phyloP scores from a whole-genome alignment of 257 asterid genomes.

The Solanum chiquidenum region DNA sequence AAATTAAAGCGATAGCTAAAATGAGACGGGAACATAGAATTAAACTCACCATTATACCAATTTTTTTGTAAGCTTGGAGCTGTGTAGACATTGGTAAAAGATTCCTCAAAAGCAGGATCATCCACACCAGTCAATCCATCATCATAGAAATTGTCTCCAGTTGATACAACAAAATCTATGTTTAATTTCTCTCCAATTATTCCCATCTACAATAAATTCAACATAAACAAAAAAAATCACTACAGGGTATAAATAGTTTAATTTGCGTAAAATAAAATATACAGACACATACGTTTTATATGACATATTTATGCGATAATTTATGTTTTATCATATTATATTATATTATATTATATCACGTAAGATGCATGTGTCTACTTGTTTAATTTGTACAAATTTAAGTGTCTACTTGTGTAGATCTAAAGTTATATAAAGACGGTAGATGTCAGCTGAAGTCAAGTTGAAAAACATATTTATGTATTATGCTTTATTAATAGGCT shows the following conservation, averaged over 20 bases:
- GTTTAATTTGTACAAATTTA: too few relatives aligned
- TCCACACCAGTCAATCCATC: slow-evolving; percentile 34
- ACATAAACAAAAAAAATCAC: not conserved
- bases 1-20: not conserved
- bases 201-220: slow-evolving; percentile 44
- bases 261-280: too few relatives aligned
- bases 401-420: accelerated
- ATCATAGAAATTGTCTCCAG: slow-evolving; percentile 65
- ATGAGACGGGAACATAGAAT: accelerated
- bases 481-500: too few relatives aligned
- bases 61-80: slow-evolving; percentile 41
- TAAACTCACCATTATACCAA: slow-evolving; percentile 48
- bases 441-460: too few relatives aligned
- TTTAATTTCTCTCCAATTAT: slow-evolving; percentile 26
- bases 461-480: too few relatives aligned
- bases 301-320: accelerated
- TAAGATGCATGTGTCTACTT: too few relatives aligned
- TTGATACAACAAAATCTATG: slow-evolving; percentile 47
- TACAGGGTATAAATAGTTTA: too few relatives aligned
- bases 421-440: too few relatives aligned
- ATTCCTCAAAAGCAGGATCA: slow-evolving; percentile 51
- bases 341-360: too few relatives aligned
- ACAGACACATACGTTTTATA: accelerated
- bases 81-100: slow-evolving; percentile 40
- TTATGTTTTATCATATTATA: too few relatives aligned